Conservation (phyloP, 768 basidiomycete species). For the Panaeolus papilionaceus region DNA sequence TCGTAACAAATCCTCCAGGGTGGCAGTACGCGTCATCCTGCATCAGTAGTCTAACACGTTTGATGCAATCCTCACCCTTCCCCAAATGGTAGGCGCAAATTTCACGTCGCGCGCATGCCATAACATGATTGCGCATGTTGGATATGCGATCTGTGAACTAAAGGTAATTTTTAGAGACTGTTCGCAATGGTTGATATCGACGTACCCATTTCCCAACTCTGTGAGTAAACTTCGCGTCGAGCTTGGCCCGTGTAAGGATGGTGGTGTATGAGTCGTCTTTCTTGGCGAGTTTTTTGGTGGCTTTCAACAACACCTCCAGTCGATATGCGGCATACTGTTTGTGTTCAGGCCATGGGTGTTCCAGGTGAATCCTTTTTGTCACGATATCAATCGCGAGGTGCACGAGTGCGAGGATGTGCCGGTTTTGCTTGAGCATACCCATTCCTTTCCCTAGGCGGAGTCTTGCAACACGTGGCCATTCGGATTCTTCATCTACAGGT, state of each 20-base stretch:
- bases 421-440: background rate
- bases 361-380: background rate
- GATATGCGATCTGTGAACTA: constrained; percentile 8
- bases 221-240: background rate
- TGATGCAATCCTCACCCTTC: constrained; percentile 8
- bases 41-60: background rate
- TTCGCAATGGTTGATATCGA: background rate
- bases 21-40: constrained; percentile 5
- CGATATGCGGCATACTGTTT: background rate
- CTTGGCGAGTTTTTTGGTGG: background rate
- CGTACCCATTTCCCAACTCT: constrained; percentile 6
- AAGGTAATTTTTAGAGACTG: background rate
- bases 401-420: background rate
- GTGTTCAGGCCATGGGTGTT: background rate
- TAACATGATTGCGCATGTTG: background rate
- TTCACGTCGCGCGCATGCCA: background rate
- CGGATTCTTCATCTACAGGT: background rate
- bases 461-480: background rate
- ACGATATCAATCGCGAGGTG: background rate
- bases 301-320: background rate
- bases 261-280: background rate
- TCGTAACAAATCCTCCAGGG: background rate
- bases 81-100: background rate
- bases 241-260: background rate
- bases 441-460: background rate